Base-by-base conservation (phyloP, 495 filamentous ascomycete genomes). In the Aspergillus nidulans region DNA sequence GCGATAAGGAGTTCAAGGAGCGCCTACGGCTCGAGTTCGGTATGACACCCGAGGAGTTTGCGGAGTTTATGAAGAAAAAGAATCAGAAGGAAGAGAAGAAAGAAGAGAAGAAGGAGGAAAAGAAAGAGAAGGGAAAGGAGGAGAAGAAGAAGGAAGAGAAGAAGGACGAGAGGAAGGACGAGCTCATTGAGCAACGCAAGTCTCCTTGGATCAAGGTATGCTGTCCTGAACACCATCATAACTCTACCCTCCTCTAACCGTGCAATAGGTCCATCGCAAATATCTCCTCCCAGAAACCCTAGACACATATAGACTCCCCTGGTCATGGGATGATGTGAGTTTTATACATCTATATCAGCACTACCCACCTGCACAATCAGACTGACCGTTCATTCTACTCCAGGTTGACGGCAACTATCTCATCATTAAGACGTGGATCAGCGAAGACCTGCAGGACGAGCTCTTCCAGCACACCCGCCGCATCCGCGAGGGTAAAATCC, bases 371-470 rank as follows among this genome's bases (percentile, higher is more conserved):
- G 9, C 26, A 5, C 26, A 28, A 28, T 28, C 26, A n/a, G 13
- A 51, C 36, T 45, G 40, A 43, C 16, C 25, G 18, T 3, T 2
- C 10, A 18, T 6, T 7, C 13, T 9, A 28, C 53, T 19, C 32
- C 19, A 49, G 41, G 25, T 39, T 24, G 86, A 92, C 57, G 76
- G 79, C 45, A 82, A 87, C 49, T 91, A 83, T 57, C 77, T 92
- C 51, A 69, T 92, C 52, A 89, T 92, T 76, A 89, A 89, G 67
- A 76, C 81, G 50, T 90, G 82, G 83, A 82, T 92, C 56, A 76
- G 78, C 38, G 84, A 90, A 66, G 78, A 83, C 56, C 80, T 89
- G 61, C 88, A 90, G 61, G 79, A 87, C 42, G 69, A 84, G 45
- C 81, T 92, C 45, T 92, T 88, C 73, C 72, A 79, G 12, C 87